Base-by-base conservation (phyloP, 2,329 filamentous ascomycete genomes). In the Talaromyces sp. region DNA sequence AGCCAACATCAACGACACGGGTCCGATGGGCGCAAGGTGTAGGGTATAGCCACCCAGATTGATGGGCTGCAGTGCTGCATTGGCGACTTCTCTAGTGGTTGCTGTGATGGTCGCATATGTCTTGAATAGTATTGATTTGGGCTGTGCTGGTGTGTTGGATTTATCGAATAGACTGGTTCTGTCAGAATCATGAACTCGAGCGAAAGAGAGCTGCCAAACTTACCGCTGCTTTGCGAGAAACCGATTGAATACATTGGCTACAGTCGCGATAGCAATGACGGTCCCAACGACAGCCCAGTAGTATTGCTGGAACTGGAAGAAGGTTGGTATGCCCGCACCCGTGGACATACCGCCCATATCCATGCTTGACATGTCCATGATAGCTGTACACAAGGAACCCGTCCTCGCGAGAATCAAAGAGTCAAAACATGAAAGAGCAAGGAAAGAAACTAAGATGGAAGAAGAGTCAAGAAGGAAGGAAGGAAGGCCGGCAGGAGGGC, bases 101-200 rank as follows among this genome's bases (percentile, higher is more conserved):
- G 86, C 85, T 27, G 82, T 85, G 8, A 81, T 56, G 0, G 85
- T 86, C 33, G 85, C 86, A 69, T 82, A 83, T 31, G 73, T 69
- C 11, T 74, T 74, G 66, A 82, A 78, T 62, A 86, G 72, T 27
- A 81, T 68, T 16, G 80, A 81, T 64, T 80, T 84, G 35, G 86
- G 86, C 71, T 83, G 86, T 27, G 86, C 82, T 13, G 85, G 83
- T 11, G 76, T 81, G 11, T 73, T 68, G 14, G 72, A 71, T 6
- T 75, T 74, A 64, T 78, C 82, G 27, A 76, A 76, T n/a, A 86
- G 70, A 72, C 84, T 85, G 65, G 43, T 45, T 14, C 7, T 41
- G 43, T 43, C 43, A 37, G n/a, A 11, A 11, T 14, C 27, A 41
- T 9, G 11, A 43, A 13, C 5, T 9, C 13, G 35, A 37, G 1